Evolutionary conservation across 495 filamentous ascomycete genomes (phyloP).

Genomic region (Aspergillus nanangensis): DNA sequence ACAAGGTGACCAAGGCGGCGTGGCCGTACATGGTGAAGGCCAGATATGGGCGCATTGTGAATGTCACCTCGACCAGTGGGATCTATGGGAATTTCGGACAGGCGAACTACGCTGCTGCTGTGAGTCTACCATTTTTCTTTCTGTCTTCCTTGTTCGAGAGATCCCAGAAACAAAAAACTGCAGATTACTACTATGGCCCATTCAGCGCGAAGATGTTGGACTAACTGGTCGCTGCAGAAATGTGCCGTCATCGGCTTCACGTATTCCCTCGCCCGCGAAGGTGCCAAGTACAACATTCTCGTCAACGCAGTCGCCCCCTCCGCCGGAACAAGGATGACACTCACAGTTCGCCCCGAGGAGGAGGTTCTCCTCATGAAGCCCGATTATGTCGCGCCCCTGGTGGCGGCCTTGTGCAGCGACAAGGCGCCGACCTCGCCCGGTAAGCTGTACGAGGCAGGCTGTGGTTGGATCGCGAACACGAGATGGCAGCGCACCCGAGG

Average conservation of each 20-base stretch:
- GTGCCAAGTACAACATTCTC: slow-evolving; percentile 95
- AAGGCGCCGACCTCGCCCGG: slow-evolving; percentile 81
- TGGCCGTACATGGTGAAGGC: slow-evolving; percentile 98
- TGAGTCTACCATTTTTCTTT: no score
- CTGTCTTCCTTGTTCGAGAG: no score
- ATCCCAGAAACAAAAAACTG: no score
- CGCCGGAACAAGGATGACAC: slow-evolving; percentile 93
- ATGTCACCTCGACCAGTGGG: slow-evolving; percentile 93
- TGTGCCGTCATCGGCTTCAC: slow-evolving; percentile 92
- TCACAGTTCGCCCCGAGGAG: slow-evolving; percentile 92
- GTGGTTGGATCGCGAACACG: slow-evolving; percentile 87
- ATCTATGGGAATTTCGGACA: slow-evolving; percentile 99
- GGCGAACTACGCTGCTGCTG: slow-evolving; percentile 93
- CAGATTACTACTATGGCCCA: no score
- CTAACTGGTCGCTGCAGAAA: no score
- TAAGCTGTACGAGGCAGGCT: slow-evolving; percentile 95
- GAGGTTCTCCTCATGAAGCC: slow-evolving; percentile 99
- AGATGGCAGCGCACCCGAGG: slow-evolving; percentile 94
- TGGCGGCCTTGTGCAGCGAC: slow-evolving; percentile 84
- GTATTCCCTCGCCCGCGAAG: slow-evolving; percentile 86
- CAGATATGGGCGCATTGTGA: slow-evolving; percentile 95
- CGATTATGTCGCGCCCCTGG: slow-evolving; percentile 93
- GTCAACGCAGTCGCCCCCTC: slow-evolving; percentile 99
- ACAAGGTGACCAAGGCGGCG: slow-evolving; percentile 94
- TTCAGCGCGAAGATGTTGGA: no score